Evolutionary conservation across 1,139 yeast species (phyloP), one percentile per base, ranked within the genome.

Genomic region (Pichia sp.): DNA sequence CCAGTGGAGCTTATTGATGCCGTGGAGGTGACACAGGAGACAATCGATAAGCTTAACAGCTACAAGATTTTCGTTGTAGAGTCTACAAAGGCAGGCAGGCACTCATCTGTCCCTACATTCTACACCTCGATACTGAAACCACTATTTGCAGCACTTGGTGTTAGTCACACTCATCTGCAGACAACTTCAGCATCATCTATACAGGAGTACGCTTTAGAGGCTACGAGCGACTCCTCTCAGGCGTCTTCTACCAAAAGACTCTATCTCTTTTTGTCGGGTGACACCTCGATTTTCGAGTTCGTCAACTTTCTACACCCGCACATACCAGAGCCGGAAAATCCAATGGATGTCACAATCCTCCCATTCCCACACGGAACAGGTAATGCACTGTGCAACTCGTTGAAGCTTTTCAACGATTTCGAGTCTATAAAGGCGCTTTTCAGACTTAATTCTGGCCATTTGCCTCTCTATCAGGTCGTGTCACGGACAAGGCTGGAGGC

Each of bases 361-460:
- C 76, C 82, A 3, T 70, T 90, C 22, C 96, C 97, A 0, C 74
- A 83, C 51, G 98, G 98, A 1, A 85, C 96, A 0, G 97, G 96
- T 0, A 90, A 90, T 64, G 90, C 96, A 8, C 71, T 88, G 51
- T 79, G 89, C 1, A 75, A 79, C 19, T 83, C 96, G 0, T 61
- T 84, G 9, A 82, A 80, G 1, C 62, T 81, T 18, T 61, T 63
- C 13, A 72, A 72, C 26, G 67, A 75, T 2, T 62, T 74, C 4
- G 71, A 73, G 0, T 72, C 85, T 0, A 64, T 74, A 4, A 69
- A 70, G 34, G 69, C 79, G 5, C 62, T 85, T 12, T 69, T 75
- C 31, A 50, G 57, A 2, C 72, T 71, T 3, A 36, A 52, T 0
- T 54, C 60, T 12, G 55, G 55, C 10, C 80, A 81, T 0, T 66